phyloP scores from a whole-genome alignment of 305 asterid genomes.

The Solanum hybrid region DNA sequence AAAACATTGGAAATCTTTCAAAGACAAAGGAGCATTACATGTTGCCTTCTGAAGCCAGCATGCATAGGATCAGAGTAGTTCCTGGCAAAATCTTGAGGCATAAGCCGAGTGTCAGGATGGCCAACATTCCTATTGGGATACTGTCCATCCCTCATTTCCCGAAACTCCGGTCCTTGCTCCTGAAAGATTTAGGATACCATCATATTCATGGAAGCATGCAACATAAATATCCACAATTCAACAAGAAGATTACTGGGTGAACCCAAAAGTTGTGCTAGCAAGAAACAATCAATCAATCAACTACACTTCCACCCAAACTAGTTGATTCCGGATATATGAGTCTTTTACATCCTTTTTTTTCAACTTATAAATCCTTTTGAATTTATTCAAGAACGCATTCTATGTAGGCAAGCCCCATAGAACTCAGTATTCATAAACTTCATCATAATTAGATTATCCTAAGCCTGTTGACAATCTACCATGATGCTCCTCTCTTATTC shows the following conservation, averaged over 20 bases:
- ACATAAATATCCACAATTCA: neutral
- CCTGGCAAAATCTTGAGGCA: constrained; percentile 44
- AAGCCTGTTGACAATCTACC: neutral
- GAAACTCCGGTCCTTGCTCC: constrained; percentile 53
- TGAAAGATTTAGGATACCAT: constrained; percentile 23
- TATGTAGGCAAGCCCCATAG: neutral
- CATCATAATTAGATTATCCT: neutral
- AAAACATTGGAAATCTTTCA: neutral
- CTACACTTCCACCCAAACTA: neutral
- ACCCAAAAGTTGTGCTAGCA: neutral
- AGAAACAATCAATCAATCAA: neutral
- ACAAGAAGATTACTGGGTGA: neutral
- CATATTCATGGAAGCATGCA: neutral
- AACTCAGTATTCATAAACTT: neutral
- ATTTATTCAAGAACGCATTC: neutral
- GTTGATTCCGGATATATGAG: neutral
- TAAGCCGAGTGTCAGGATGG: constrained; percentile 48
- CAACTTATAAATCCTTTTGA: neutral
- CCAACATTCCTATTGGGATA: constrained; percentile 42
- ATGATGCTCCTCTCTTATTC: neutral
- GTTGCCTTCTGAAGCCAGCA: constrained; percentile 56
- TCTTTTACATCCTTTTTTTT: neutral
- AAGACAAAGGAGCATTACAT: constrained; percentile 30
- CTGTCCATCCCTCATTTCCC: constrained; percentile 52
- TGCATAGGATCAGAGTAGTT: constrained; percentile 45